Evolutionary conservation across 1,139 yeast species (phyloP), one percentile per base, ranked within the genome.

Genomic region (Lodderomyces metapsilosis): DNA sequence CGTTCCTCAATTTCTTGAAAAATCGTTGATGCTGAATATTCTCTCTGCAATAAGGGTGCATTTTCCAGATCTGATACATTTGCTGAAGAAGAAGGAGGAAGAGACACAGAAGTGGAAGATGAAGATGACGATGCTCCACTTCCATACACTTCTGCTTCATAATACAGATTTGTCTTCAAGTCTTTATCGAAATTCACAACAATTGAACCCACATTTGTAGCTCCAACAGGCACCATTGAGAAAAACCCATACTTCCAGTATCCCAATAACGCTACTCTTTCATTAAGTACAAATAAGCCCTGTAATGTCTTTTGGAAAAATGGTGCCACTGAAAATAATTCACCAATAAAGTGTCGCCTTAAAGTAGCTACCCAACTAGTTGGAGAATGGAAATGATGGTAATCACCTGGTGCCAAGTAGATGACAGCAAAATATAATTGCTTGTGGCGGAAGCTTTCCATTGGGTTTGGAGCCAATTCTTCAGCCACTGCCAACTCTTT

Each of bases 141-240:
- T 58, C 57, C 62, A 50, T 75, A 76, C 21, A 69, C 64, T 46
- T 69, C 77, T 49, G 76, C 77, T 59, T 83, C 87, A 52, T 78
- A 82, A 28, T 74, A 68, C 39, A 81, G 82, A 60, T 94, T 94
- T 4, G 98, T 94, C 43, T 84, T 79, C 56, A 94, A 76, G 57
- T 88, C 92, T 63, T 86, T 84, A 65, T 94, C 99, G 56, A 94
- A 94, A 58, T 91, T 88, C 50, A 94, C 78, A 44, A 86, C 82
- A 51, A 94, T 92, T 54, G 95, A 85, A 15, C 99, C 99, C 31
- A 94, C 99, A 62, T 94, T 94, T 5, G 98, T 94, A 22, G 99
- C 99, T 20, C 99, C 99, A 9, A 94, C 98, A 0, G 98, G 98
- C 2, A 96, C 91, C 99, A 94, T 94, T 48, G 95, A 85, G 68